Evolutionary conservation across 441 rosid species (phyloP), one percentile per base, ranked within the genome.

Genomic region (Gossypium lobatum): DNA sequence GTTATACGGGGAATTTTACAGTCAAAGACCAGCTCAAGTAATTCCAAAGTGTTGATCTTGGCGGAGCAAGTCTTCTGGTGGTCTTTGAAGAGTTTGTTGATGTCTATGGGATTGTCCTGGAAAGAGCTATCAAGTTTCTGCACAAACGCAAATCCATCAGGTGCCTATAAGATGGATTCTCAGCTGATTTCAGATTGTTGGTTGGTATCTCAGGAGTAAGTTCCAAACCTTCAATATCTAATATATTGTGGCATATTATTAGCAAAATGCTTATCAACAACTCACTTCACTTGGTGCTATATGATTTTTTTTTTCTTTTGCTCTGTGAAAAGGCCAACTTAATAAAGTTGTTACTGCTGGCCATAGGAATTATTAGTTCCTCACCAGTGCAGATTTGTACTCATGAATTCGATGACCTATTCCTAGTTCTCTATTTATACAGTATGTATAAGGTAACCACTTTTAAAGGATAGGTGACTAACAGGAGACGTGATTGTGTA

Each of bases 21-120:
- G 58, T 82, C 88, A 57, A 76, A 80, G 26, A 60, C 73, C 68
- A 1, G 66, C 55, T 53, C 53, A 58, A 77, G 79, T 64, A 77
- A 75, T 57, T 76, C 73, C 45, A 86, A 82, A 79, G 83, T 83
- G 57, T 59, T 88, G 76, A 71, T 88, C 71, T 61, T 86, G 80
- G 82, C 88, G 18, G 92, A 88, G 21, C 80, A 79, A 68, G 58
- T 78, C 37, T 88, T 83, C 75, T 88, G 89, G 89, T 78, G 83
- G 57, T 75, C 86, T 10, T 65, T 88, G 78, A 86, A 83, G 84
- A 74, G 75, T 58, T 77, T 88, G 80, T 72, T 88, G 70, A 59
- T 67, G 26, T 86, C 83, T 42, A 81, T 85, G 83, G 88, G 85
- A 45, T 55, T 86, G 79, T 83, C 84, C 39, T 85, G 79, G 79